These are phyloP conservation scores for Syzygium malaccense DNA, from an alignment of 441 rosid species.

Conservation along the genomic window DNA sequence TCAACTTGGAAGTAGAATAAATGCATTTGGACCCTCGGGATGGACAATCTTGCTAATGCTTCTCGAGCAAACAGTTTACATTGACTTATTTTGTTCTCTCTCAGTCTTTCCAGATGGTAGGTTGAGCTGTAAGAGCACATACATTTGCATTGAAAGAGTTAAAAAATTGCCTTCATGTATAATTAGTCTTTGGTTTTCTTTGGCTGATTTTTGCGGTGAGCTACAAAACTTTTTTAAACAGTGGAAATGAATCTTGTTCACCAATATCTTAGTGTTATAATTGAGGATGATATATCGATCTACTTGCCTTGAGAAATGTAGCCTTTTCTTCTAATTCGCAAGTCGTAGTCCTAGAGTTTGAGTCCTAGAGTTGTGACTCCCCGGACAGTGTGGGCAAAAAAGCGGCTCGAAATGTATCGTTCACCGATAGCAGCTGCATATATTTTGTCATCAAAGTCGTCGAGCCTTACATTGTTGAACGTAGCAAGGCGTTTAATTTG, in stretches of 20 bases:
- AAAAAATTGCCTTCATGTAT: background rate
- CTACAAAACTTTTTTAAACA: background rate
- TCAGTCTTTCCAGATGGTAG: background rate
- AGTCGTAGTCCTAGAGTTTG: too few relatives aligned
- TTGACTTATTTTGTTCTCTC: background rate
- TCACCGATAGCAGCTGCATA: background rate
- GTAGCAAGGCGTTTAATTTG: background rate
- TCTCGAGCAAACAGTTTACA: background rate
- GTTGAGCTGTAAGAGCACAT: background rate
- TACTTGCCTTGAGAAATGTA: background rate
- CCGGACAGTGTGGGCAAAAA: background rate
- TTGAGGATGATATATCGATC: background rate
- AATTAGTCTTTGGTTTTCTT: background rate
- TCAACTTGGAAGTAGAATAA: conserved; percentile 58
- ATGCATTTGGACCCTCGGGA: background rate
- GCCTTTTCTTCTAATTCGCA: background rate
- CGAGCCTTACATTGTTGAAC: background rate
- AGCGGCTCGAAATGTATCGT: background rate
- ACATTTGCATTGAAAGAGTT: background rate
- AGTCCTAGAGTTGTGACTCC: too few relatives aligned
- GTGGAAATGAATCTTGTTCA: background rate
- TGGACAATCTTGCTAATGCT: background rate
- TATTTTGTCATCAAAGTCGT: background rate
- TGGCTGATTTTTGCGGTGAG: background rate
- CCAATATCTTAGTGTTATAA: background rate